These are phyloP conservation scores for Extremus antarcticus DNA, from an alignment of 495 filamentous ascomycete genomes.

Conservation along the genomic window DNA sequence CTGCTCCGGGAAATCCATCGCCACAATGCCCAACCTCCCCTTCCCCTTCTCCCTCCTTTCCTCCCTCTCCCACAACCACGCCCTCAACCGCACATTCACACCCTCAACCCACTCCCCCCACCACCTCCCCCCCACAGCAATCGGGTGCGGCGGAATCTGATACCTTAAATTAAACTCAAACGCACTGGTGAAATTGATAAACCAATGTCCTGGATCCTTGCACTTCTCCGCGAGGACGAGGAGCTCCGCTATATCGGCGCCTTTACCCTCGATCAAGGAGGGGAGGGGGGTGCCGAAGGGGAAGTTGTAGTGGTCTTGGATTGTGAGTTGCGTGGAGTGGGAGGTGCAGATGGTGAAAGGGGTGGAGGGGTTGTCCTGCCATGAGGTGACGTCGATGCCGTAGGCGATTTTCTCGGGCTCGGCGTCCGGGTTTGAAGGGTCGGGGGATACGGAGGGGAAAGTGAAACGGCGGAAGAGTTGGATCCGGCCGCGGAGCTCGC, in stretches of 20 bases:
- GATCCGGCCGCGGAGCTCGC: slow-evolving; percentile 16
- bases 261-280: slow-evolving; percentile 9
- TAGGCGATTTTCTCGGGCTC: no score
- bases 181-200: slow-evolving; percentile 19
- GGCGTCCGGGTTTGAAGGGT: no score
- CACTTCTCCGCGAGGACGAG: slow-evolving; percentile 3
- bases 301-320: slow-evolving; percentile 20
- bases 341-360: slow-evolving; percentile 17
- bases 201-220: slow-evolving; percentile 12
- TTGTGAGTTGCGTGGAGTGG: slow-evolving; percentile 10
- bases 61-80: not conserved
- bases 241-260: slow-evolving; percentile 11
- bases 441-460: no score
- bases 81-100: slow-evolving; percentile 13
- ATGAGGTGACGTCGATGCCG: slow-evolving; percentile 18
- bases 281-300: slow-evolving; percentile 4
- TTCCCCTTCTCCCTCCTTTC: not conserved
- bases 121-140: slow-evolving; percentile 17
- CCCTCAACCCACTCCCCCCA: slow-evolving; percentile 12
- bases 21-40: slow-evolving; percentile 13
- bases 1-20: slow-evolving; percentile 19
- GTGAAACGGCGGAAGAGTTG: slow-evolving; percentile 18
- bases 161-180: slow-evolving; percentile 18
- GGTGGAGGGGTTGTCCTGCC: slow-evolving; percentile 13
- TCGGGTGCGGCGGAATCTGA: slow-evolving; percentile 12